Evolutionary conservation across 2,329 filamentous ascomycete species (phyloP), one percentile per base, ranked within the genome.

Genomic region (Xylariaceae sp.): DNA sequence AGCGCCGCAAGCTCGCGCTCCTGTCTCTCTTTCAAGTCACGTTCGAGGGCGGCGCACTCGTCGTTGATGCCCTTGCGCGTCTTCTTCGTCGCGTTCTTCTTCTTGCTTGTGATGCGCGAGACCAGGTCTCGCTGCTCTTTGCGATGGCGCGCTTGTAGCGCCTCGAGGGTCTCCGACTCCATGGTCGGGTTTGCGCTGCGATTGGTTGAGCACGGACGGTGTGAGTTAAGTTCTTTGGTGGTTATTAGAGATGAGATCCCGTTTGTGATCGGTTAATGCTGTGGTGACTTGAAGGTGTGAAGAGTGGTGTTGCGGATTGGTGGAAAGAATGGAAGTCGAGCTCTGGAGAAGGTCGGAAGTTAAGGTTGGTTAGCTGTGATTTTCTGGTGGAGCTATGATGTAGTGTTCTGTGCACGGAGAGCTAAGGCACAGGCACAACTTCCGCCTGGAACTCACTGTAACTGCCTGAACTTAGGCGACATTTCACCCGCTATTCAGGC

Each of bases 1-100:
- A 83, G 61, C 0, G 69, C 72, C 6, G 78, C 78, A 4, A 85
- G 64, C 71, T 92, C 88, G 3, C 77, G 77, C 9, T 79, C 81
- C 57, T 94, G 90, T 65, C 81, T 79, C 68, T 89, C 87, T 63
- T 83, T 85, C 48, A 90, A 71, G 57, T 83, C 75, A 6, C 82
- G 78, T 73, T 93, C 89, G 64, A 91, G 78, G 56, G 83, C 79
- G 61, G 88, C 87, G 66, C 90, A 91, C 71, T 93, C 89, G 55
- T 88, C 81, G 47, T 88, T 90, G 69, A 93, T 79, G 34, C 87
- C 86, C 72, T 88, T 90, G 69, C 78, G 84, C 67, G 82, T 92
- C 84, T 86, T 91, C 77, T 97, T 99, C 51, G 88, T 95, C 13
- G 94, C 92, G 67, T 89, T 88, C 80, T 97, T 97, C 81, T 97